Base-by-base conservation (phyloP, 2,329 filamentous ascomycete genomes). In the Raffaelea ambrosiae region DNA sequence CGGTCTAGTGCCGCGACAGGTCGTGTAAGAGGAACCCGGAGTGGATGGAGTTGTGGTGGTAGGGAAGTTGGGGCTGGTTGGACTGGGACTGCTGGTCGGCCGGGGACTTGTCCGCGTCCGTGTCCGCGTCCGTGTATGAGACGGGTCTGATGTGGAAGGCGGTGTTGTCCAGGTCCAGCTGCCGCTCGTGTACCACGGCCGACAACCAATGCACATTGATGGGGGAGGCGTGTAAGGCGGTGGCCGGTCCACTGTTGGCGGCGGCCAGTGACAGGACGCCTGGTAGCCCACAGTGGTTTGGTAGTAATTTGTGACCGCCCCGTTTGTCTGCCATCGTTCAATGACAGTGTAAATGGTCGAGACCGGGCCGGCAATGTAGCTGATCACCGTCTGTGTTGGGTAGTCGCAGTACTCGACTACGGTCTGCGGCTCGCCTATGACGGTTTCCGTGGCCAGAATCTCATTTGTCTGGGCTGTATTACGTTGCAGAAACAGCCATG, bases 211-310 rank as follows among this genome's bases (percentile, higher is more conserved):
- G 33, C 46, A 48, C 11, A 20, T 38, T 5, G 33, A 36, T 10
- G 46, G 49, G 3, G 38, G 46, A n/a, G 43, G 40, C 19, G 46
- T 51, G 20, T 31, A 44, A 7, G 49, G 49, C 11, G 49, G 49
- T 13, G 49, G 49, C 14, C 43, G 43, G 33, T 51, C 49, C 2
- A 33, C 38, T 2, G 49, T 51, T 9, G 49, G 49, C 9, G 46
- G 29, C 9, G 46, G 43, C 50, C 50, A 53, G 41, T 54, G 53
- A 26, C 56, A 58, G 16, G 40, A 48, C 19, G 55, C 53, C 11
- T 45, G 41, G 16, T 53, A 36, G 26, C 38, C 50, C 22, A 55
- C 43, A 7, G 55, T 55, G 21, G 56, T 58, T 26, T 48, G 46
- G 43, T 53, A 55, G 19, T 47, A 39, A 3, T 49, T 46, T 14